Percentiles rank a stretch among this genome's conserved stretches.
These are phyloP conservation scores for Saprolegnia diclina DNA, from an alignment of 352 stramenopile species.

Conservation along the genomic window DNA sequence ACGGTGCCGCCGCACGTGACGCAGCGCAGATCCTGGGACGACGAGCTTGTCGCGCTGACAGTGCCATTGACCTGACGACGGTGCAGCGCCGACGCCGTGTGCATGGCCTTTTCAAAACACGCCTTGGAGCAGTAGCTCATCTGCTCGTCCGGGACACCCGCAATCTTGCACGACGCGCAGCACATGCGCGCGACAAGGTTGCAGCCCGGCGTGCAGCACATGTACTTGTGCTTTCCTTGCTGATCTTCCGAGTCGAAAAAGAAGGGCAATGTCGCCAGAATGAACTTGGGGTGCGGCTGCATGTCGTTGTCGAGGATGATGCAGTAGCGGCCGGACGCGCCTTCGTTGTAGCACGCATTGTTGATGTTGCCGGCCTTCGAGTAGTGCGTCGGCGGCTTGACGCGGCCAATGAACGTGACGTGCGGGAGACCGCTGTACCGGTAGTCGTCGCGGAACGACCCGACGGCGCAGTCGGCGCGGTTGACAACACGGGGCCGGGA, in stretches of 20 bases:
- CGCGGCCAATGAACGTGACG: constrained; percentile 69
- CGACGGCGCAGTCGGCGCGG: constrained; percentile 63
- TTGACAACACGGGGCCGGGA: constrained; percentile 68
- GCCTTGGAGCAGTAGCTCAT: constrained; percentile 85
- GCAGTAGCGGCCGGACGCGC: constrained; percentile 67
- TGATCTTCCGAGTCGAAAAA: constrained; percentile 84
- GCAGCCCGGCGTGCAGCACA: constrained; percentile 64
- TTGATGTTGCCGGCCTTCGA: constrained; percentile 88
- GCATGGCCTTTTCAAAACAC: constrained; percentile 79
- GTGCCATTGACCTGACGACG: constrained; percentile 79
- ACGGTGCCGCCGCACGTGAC: constrained; percentile 68
- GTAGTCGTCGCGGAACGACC: constrained; percentile 83
- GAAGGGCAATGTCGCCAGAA: constrained; percentile 72
- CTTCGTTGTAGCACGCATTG: constrained; percentile 86
- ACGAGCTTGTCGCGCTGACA: constrained; percentile 53
- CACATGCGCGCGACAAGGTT: constrained; percentile 79
- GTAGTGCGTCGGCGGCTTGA: constrained; percentile 71
- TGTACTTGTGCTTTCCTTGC: constrained; percentile 73
- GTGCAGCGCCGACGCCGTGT: constrained; percentile 70
- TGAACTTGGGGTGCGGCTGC: constrained; percentile 80
- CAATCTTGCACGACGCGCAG: constrained; percentile 80
- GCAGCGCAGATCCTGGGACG: constrained; percentile 61
- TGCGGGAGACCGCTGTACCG: constrained; percentile 71
- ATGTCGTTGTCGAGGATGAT: constrained; percentile 81
- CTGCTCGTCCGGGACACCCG: constrained; percentile 70